These are phyloP conservation scores for Colletotrichum sp. DNA, from an alignment of 2,329 filamentous ascomycete genomes.

Conservation along the genomic window DNA sequence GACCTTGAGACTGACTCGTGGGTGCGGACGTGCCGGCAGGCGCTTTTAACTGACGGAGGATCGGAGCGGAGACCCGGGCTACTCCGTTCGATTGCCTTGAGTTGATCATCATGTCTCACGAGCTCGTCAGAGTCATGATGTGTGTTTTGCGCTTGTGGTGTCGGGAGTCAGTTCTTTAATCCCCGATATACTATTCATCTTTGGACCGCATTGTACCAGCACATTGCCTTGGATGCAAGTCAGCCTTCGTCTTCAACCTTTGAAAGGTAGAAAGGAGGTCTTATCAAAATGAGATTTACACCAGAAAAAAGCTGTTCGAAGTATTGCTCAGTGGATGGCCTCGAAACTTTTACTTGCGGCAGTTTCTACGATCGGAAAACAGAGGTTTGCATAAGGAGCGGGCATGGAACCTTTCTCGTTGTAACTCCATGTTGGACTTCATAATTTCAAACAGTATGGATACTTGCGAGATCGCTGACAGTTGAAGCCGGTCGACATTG, in stretches of 20 bases:
- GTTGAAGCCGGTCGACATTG: not conserved
- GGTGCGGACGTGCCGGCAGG: not conserved
- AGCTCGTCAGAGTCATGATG: not conserved
- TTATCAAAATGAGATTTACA: accelerated
- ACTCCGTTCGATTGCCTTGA: not conserved
- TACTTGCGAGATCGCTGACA: not conserved
- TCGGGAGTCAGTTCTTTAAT: not conserved
- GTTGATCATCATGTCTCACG: not conserved
- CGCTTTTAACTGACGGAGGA: not conserved
- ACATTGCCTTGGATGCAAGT: not conserved
- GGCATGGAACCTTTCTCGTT: not conserved
- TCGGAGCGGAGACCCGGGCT: not conserved
- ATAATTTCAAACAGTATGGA: not conserved
- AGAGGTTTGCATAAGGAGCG: not conserved
- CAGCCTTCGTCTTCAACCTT: not conserved
- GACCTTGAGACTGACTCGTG: not conserved
- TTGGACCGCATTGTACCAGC: no score
- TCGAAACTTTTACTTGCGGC: not conserved
- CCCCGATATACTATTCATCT: no score
- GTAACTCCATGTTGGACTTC: not conserved
- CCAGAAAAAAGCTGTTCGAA: not conserved
- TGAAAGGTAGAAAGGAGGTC: accelerated
- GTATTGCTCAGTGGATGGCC: not conserved
- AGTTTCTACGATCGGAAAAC: not conserved
- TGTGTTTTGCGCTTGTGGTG: not conserved